Evolutionary conservation across 129 eudicot genomes (phyloP).

Genomic region (sunflower (Helianthus annuus)): DNA sequence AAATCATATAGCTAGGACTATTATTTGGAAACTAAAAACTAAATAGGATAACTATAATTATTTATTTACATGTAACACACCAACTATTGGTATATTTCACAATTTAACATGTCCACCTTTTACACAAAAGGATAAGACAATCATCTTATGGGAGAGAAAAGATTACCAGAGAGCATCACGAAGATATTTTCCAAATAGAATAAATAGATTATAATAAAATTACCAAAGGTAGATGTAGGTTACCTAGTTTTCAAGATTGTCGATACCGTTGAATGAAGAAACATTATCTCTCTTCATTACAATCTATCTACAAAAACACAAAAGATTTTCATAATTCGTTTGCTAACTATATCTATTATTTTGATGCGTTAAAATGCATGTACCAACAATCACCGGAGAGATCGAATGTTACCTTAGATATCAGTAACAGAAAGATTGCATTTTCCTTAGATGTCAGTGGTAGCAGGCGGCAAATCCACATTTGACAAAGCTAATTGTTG

Average conservation of each 20-base stretch:
- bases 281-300: not conserved
- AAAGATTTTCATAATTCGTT: too few species aligned
- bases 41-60: not conserved
- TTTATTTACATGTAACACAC: not conserved
- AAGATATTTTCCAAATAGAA: not conserved
- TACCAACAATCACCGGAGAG: too few species aligned
- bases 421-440: too few species aligned
- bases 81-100: conserved; percentile 3
- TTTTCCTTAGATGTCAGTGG: too few species aligned
- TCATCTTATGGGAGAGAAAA: not conserved
- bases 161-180: not conserved
- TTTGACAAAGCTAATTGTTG: too few species aligned
- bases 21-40: not conserved
- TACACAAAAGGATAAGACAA: conserved; percentile 1
- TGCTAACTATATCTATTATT: too few species aligned
- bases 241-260: not conserved
- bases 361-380: too few species aligned
- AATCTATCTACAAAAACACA: too few species aligned
- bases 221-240: not conserved
- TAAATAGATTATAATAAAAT: too few species aligned
- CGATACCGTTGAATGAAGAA: not conserved
- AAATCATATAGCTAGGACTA: not conserved
- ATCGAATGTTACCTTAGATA: too few species aligned
- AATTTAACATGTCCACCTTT: not conserved
- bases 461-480: too few species aligned